Evolutionary conservation across 805 yeast genomes (phyloP).

Genomic region (Candida nemodendra): DNA sequence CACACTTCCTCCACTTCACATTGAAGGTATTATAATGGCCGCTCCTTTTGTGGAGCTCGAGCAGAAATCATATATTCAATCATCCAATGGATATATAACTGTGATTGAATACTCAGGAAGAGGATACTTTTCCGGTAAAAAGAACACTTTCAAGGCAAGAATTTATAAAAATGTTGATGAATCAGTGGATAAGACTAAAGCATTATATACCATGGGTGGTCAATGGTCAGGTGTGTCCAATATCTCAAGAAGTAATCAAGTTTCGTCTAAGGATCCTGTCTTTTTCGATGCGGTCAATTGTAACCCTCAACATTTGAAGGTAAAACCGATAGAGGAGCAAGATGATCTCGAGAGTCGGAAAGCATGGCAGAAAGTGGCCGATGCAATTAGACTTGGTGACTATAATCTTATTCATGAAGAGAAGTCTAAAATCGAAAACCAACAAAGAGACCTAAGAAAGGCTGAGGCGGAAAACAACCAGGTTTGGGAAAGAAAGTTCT

Average conservation of each 20-base stretch:
- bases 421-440: constrained; percentile 77
- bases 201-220: constrained; percentile 78
- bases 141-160: constrained; percentile 87
- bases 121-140: constrained; percentile 94
- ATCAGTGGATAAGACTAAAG: constrained; percentile 51
- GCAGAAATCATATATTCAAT: constrained; percentile 80
- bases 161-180: constrained; percentile 57
- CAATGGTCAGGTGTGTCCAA: constrained; percentile 87
- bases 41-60: constrained; percentile 95
- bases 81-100: constrained; percentile 73
- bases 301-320: constrained; percentile 55
- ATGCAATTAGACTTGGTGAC: constrained; percentile 74
- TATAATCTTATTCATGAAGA: constrained; percentile 71
- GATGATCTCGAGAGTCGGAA: constrained; percentile 76
- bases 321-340: constrained; percentile 83
- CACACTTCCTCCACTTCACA: constrained; percentile 92
- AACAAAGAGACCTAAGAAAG: constrained; percentile 79
- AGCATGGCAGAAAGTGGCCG: constrained; percentile 91
- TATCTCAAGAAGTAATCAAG: constrained; percentile 54
- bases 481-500: constrained; percentile 83
- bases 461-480: constrained; percentile 63
- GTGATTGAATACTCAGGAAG: constrained; percentile 82
- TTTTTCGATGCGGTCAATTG: constrained; percentile 62
- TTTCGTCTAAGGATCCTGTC: constrained; percentile 45
- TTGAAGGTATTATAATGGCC: constrained; percentile 88